Base-by-base conservation (phyloP, 768 basidiomycete genomes). In the Pholiota molesta region DNA sequence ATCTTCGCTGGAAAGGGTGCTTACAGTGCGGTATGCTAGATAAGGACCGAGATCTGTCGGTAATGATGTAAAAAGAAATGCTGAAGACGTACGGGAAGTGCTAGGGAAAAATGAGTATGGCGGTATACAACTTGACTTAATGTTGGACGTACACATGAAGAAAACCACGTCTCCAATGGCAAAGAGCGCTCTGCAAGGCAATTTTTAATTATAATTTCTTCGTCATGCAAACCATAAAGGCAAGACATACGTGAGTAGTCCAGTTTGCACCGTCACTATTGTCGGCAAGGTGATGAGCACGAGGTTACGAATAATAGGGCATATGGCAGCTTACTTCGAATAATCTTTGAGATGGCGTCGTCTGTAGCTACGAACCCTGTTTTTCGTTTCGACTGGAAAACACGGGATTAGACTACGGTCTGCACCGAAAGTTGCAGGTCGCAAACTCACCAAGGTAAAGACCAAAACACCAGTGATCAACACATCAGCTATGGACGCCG, bases 11-110 rank as follows among this genome's bases (percentile, higher is more conserved):
- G 14, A 7, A 6, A 10, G 5, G 5, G 28, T 10, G 71, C 80
- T 69, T 65, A 82, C 80, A 82, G 65, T 19, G 80, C 79, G 7
- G 80, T 79, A 55, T 74, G 77, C 81, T 82, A 49, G 42, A n/a
- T n/a, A 31, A 33, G 42, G 21, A 28, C 13, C 57, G 3, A 39
- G 16, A 13, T n/a, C 54, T 17, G 62, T 40, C 17, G 61, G 5
- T 39, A 52, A 31, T 58, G 55, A 45, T 35, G 35, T 19, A 45
- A 31, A 52, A 29, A 39, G 21, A 11, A 53, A 26, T 9, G 8
- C 21, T 28, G 8, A 53, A 17, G 2, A 63, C 68, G 52, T 67
- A 79, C 80, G 13, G 77, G 75, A 60, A 81, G 68, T 26, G 76
- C 76, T 73, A 72, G 47, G 26, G 19, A 6, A 51, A 31, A 29